Percentiles rank a stretch among this genome's conserved stretches.
Evolutionary conservation across 1,284 basidiomycete species (phyloP).

Genomic region (Boletellus deceptivus): DNA sequence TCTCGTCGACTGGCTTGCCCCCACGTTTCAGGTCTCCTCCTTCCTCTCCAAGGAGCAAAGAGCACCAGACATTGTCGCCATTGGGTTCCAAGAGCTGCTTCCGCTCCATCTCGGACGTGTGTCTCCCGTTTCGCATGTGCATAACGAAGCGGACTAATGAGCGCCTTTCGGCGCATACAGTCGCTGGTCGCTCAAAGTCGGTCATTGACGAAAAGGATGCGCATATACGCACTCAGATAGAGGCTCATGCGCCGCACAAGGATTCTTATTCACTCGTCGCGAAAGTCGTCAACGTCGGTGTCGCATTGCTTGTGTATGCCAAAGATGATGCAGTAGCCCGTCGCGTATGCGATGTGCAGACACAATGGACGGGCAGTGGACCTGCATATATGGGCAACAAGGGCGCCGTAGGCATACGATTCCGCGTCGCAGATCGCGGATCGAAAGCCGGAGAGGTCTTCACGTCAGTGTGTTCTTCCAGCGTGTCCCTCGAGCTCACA

Average conservation of each 20-base stretch:
- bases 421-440: slow-evolving; percentile 62
- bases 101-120: slow-evolving; percentile 78
- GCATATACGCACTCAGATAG: slow-evolving; percentile 69
- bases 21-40: slow-evolving; percentile 70
- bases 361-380: slow-evolving; percentile 74
- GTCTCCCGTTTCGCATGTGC: slow-evolving; percentile 30
- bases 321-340: slow-evolving; percentile 65
- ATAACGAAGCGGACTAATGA: slow-evolving; percentile 10
- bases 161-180: slow-evolving; percentile 33
- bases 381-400: slow-evolving; percentile 91
- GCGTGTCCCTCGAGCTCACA: slow-evolving; percentile 6
- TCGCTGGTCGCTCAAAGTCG: slow-evolving; percentile 59
- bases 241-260: slow-evolving; percentile 62
- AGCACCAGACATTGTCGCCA: slow-evolving; percentile 80
- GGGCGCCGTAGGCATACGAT: slow-evolving; percentile 87
- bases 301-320: slow-evolving; percentile 80
- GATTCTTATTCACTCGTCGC: slow-evolving; percentile 72
- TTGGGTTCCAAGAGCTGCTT: slow-evolving; percentile 88
- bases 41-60: slow-evolving; percentile 60
- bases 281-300: slow-evolving; percentile 74
- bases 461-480: slow-evolving; percentile 58
- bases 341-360: slow-evolving; percentile 64
- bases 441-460: slow-evolving; percentile 68
- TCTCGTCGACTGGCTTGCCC: slow-evolving; percentile 80
- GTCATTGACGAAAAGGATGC: slow-evolving; percentile 61